Evolutionary conservation across 805 yeast genomes (phyloP), one percentile per base, ranked within the genome.

Genomic region (Ogataea populi-albae): DNA sequence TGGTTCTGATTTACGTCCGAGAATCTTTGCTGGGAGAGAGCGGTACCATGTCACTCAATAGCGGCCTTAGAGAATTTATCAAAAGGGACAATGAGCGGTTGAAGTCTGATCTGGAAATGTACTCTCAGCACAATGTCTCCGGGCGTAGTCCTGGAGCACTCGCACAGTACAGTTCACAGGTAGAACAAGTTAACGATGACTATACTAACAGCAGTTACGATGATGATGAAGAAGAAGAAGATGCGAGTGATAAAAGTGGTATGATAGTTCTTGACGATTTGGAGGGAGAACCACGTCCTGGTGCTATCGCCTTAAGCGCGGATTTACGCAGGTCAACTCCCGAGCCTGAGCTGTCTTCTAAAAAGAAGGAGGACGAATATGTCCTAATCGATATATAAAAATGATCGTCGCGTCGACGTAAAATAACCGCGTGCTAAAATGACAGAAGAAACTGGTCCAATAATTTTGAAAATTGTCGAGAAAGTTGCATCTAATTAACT

Each of bases 1-100:
- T 66, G 41, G 55, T 61, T 3, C 39, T 68, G 26, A 35, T 61
- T 0, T 67, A 65, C 42, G 68, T 57, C 4, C 59, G 40, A 28
- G 40, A 57, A 21, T 46, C 61, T 4, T 51, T 43, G 1, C 54
- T 61, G 21, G 28, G 32, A 2, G 35, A 39, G 1, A 27, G 37
- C 1, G 39, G 40, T 0, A 27, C 32, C 1, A 34, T 20, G 2
- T 38, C 40, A 4, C 30, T 60, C 8, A 58, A 62, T 22, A 35
- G 38, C 3, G 43, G 54, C 8, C 47, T 65, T 12, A 35, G 38
- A 21, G 50, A 47, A 3, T 68, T 68, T 32, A 34, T 66, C 5
- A 37, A 40, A 3, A 53, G 46, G 24, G 73, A 67, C 33, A 57
- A 59, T 32, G 41, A 29, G 5, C 38, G 35, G 26, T 30, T 59